Evolutionary conservation across 805 yeast genomes (phyloP).

Genomic region (Schwanniomyces sp.): DNA sequence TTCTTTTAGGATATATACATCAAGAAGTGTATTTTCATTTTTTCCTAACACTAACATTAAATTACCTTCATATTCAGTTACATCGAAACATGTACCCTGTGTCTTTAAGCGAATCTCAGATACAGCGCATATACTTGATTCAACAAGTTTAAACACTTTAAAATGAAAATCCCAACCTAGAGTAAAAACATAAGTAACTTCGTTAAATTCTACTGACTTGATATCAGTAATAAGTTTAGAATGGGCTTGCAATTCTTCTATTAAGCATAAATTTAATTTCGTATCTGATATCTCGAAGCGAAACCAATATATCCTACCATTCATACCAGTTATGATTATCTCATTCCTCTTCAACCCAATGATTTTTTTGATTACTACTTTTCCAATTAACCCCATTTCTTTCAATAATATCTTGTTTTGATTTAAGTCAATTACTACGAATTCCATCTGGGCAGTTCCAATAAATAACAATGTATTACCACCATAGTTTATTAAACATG

Average conservation of each 20-base stretch:
- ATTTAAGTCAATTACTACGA: slow-evolving; percentile 16
- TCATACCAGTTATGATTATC: slow-evolving; percentile 51
- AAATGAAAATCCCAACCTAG: slow-evolving; percentile 60
- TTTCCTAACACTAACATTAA: slow-evolving; percentile 56
- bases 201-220: slow-evolving; percentile 18
- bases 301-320: slow-evolving; percentile 37
- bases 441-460: slow-evolving; percentile 17
- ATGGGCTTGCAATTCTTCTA: slow-evolving; percentile 29
- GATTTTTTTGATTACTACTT: slow-evolving; percentile 35
- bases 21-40: slow-evolving; percentile 57
- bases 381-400: slow-evolving; percentile 15
- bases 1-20: slow-evolving; percentile 33
- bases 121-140: slow-evolving; percentile 9
- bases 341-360: slow-evolving; percentile 22
- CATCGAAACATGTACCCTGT: slow-evolving; percentile 53
- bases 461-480: slow-evolving; percentile 10
- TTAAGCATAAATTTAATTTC: slow-evolving; percentile 2
- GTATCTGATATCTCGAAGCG: background rate
- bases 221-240: slow-evolving; percentile 38
- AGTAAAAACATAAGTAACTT: slow-evolving; percentile 43
- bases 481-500: slow-evolving; percentile 10
- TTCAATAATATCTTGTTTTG: slow-evolving; percentile 17
- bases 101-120: slow-evolving; percentile 38
- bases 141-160: slow-evolving; percentile 31
- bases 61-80: slow-evolving; percentile 18